These are phyloP conservation scores for Backusella luteola DNA, from an alignment of 192 early-diverging fungal species.

Conservation along the genomic window DNA sequence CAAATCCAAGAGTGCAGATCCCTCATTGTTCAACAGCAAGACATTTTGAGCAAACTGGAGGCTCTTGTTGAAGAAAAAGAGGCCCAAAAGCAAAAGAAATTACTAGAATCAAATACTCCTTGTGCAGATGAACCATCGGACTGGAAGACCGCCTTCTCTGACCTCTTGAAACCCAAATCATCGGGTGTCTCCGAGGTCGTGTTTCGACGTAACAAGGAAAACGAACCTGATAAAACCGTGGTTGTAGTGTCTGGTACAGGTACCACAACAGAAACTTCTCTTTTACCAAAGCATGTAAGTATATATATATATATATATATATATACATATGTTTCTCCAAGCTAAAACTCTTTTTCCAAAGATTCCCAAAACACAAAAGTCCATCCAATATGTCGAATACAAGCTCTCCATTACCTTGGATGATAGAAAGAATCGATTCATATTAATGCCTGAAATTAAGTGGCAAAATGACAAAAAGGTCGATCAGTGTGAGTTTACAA, in stretches of 20 bases:
- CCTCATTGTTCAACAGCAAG: neutral
- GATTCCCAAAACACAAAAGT: neutral
- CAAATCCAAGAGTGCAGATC: constrained; percentile 7
- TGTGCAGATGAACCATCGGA: neutral
- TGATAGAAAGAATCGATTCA: constrained; percentile 14
- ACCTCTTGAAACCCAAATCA: neutral
- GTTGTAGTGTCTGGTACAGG: constrained; percentile 9
- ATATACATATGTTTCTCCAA: too few relatives aligned
- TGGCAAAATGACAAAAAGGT: constrained; percentile 25
- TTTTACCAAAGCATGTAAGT: constrained; percentile 11
- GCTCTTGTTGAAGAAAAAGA: neutral
- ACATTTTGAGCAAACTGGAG: neutral
- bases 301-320: too few relatives aligned
- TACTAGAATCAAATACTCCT: neutral
- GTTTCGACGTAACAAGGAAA: neutral
- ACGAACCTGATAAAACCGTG: neutral
- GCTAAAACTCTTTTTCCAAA: neutral
- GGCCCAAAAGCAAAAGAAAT: neutral
- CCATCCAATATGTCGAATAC: neutral
- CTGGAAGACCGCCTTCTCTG: neutral
- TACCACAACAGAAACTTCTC: constrained; percentile 4
- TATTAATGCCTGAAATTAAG: neutral
- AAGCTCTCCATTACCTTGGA: neutral
- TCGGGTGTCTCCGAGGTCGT: neutral
- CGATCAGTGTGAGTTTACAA: constrained; percentile 14